Evolutionary conservation across 139 green algal species (phyloP).

Genomic region (Medakamo hakoo): DNA sequence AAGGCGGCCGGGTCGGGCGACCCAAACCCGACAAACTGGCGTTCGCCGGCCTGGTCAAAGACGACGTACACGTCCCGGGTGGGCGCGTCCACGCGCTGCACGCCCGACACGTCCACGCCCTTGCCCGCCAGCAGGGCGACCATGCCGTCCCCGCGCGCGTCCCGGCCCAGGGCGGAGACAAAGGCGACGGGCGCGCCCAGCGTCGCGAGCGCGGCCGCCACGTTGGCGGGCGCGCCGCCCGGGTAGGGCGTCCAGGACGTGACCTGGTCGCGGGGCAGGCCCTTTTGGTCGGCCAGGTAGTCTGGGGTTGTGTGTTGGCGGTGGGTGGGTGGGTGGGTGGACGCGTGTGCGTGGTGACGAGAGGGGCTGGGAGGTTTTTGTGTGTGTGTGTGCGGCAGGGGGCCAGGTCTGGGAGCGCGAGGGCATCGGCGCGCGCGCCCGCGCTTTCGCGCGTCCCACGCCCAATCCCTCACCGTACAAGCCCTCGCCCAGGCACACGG

Average conservation of each 20-base stretch:
- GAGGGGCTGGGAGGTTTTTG: not conserved
- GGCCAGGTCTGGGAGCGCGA: no score
- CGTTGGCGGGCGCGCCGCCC: slow-evolving; percentile 66
- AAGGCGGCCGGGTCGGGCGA: slow-evolving; percentile 33
- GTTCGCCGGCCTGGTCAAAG: slow-evolving; percentile 42
- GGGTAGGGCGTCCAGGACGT: slow-evolving; percentile 66
- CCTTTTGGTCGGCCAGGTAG: slow-evolving; percentile 61
- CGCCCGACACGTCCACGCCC: slow-evolving; percentile 35
- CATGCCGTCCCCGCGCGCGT: slow-evolving; percentile 52
- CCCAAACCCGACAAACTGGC: slow-evolving; percentile 70
- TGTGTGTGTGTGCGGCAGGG: not conserved
- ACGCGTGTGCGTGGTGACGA: not conserved
- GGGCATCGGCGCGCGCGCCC: not conserved
- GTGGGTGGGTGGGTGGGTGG: not conserved
- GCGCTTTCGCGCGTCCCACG: no score
- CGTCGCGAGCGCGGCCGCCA: slow-evolving; percentile 41
- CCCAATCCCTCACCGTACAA: slow-evolving; percentile 54
- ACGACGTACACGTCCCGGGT: slow-evolving; percentile 74
- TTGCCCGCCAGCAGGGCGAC: slow-evolving; percentile 42
- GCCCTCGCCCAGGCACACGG: slow-evolving; percentile 43
- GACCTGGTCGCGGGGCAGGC: slow-evolving; percentile 46
- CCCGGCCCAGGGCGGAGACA: slow-evolving; percentile 49
- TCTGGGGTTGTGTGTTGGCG: slow-evolving; percentile 28
- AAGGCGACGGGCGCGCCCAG: slow-evolving; percentile 40
- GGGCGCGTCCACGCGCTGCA: slow-evolving; percentile 34